A percentile compares a stretch with the other conserved stretches of the same genome.
phyloP scores from a whole-genome alignment of 805 yeast genomes.

The Ogataea nitratoaversa region DNA sequence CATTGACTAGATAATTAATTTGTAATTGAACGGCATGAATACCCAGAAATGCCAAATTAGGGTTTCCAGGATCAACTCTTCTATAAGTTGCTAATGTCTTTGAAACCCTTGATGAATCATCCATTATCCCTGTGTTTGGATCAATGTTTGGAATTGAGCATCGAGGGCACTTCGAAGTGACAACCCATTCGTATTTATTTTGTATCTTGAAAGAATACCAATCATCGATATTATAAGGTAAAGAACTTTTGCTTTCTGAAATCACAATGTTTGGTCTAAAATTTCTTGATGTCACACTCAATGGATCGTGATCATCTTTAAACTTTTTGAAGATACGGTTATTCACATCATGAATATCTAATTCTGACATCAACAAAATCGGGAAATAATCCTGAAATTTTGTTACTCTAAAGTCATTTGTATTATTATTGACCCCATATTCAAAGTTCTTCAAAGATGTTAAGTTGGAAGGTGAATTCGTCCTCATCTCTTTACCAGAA shows the following conservation, averaged over 20 bases:
- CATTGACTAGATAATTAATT: constrained; percentile 14
- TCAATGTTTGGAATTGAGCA: constrained; percentile 25
- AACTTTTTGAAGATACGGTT: constrained; percentile 3
- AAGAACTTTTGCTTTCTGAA: constrained; percentile 4
- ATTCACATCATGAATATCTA: constrained; percentile 19
- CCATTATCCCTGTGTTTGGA: constrained; percentile 14
- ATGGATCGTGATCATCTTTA: constrained; percentile 1
- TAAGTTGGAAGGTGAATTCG: constrained; percentile 19
- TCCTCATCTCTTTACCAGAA: constrained; percentile 21
- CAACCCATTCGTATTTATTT: constrained; percentile 16
- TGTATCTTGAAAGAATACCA: constrained; percentile 20
- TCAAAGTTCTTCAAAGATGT: constrained; percentile 1
- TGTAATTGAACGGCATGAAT: constrained; percentile 22
- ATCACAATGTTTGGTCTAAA: constrained; percentile 25
- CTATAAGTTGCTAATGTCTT: constrained; percentile 19
- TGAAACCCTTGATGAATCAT: constrained; percentile 15
- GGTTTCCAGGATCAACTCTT: constrained; percentile 19
- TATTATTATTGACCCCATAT: constrained; percentile 6
- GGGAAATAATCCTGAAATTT: constrained; percentile 28
- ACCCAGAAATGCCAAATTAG: constrained; percentile 17
- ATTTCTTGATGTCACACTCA: constrained; percentile 5
- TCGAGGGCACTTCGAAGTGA: constrained; percentile 26
- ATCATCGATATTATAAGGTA: constrained; percentile 21
- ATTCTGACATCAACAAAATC: constrained; percentile 17
- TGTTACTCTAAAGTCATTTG: constrained; percentile 13